A percentile compares a stretch with the other conserved stretches of the same genome.
phyloP scores from a whole-genome alignment of 2,329 filamentous ascomycete species.

The Fusarium secorum region DNA sequence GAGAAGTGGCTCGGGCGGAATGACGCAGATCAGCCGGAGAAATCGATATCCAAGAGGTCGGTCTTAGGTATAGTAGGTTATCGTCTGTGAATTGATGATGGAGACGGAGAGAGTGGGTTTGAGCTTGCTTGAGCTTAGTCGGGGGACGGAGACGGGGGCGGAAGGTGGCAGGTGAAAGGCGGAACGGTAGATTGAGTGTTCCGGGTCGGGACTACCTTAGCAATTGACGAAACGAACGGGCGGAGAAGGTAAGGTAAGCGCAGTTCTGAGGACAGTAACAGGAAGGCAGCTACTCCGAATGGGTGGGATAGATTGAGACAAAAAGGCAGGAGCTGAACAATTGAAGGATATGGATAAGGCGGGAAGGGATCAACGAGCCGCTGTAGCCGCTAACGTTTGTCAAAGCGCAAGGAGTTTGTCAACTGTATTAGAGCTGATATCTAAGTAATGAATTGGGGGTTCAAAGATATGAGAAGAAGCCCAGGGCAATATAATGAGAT shows the following conservation, averaged over 20 bases:
- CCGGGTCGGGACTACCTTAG: slow-evolving; percentile 21
- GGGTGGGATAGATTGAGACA: slow-evolving; percentile 9
- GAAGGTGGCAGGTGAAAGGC: slow-evolving; percentile 13
- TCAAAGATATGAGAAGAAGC: not conserved
- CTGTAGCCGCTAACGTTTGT: slow-evolving; percentile 19
- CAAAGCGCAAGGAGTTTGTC: slow-evolving; percentile 1
- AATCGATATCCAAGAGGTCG: slow-evolving; percentile 1
- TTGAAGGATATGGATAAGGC: slow-evolving; percentile 7
- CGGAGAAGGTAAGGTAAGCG: not conserved
- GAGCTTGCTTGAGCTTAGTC: slow-evolving; percentile 17
- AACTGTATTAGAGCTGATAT: not conserved
- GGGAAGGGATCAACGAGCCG: slow-evolving; percentile 31
- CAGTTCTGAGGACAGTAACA: not conserved
- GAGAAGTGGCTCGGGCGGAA: not conserved
- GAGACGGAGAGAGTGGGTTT: slow-evolving; percentile 19
- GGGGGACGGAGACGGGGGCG: slow-evolving; percentile 30
- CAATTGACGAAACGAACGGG: slow-evolving; percentile 2
- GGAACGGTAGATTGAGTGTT: slow-evolving; percentile 30
- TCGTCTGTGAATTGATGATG: slow-evolving; percentile 23
- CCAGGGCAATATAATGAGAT: not conserved
- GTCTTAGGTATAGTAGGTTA: not conserved
- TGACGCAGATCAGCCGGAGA: slow-evolving; percentile 2
- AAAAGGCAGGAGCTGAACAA: not conserved
- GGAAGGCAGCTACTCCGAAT: slow-evolving; percentile 1
- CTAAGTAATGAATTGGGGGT: not conserved